Base-by-base conservation (phyloP, 2,329 filamentous ascomycete genomes). In the Aspergillus fijiensis region DNA sequence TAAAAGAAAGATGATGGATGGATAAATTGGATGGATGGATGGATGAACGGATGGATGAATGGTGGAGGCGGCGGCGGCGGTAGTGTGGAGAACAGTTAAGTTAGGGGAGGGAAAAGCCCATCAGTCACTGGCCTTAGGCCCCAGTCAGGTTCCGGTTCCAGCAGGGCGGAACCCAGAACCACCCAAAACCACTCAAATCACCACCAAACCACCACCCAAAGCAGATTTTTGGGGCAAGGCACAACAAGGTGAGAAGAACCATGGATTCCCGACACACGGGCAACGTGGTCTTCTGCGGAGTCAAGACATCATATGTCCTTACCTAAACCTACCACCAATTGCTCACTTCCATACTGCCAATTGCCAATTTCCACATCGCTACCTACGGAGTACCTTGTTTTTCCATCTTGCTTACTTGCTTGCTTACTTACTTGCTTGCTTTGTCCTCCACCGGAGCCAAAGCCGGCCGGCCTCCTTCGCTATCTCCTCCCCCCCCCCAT, bases 121-220 rank as follows among this genome's bases (percentile, higher is more conserved):
- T 59, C 57, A 52, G 51, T 59, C 57, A 52, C 56, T 55, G 49
- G 53, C 51, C 47, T 57, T 59, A 58, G 55, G 47, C 31, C 33
- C 48, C 49, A 47, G 61, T 54, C 42, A 54, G 51, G 61, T 66
- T 66, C 65, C 65, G 51, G 61, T 66, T 66, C 65, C 65, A 66
- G 55, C 53, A 60, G 57, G 47, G 55, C 63, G 65, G 65, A 65
- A 66, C 63, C 63, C 61, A 51, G 29, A 57, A 56, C 25, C 51
- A 51, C 31, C 59, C 53, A 23, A 23, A 23, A 23, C 23, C 23
- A 23, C 23, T 4, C 23, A 23, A 23, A 23, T 23, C 23, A 23
- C 23, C 23, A 23, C 23, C 23, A 23, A 23, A 23, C 23, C 23
- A 39, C 31, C 50, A 51, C 35, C 50, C 48, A 31, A n/a, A 48